Evolutionary conservation across 2,329 filamentous ascomycete species (phyloP).

Genomic region (Cercospora beticola): DNA sequence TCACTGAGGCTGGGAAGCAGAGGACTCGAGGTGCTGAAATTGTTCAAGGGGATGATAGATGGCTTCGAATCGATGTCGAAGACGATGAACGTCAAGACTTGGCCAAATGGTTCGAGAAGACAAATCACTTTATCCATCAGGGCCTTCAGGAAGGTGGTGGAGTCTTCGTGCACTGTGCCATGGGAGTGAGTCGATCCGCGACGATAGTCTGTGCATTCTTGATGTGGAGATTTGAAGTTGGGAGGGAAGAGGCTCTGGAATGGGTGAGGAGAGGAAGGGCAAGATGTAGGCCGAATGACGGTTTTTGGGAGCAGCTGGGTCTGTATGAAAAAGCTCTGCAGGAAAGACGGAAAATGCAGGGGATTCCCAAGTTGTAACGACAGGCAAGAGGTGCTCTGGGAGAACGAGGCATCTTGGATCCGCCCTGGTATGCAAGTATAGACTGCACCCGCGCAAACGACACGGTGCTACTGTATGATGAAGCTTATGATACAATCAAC

Average conservation of each 20-base stretch:
- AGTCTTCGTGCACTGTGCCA: constrained; percentile 75
- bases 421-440: not conserved
- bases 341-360: constrained; percentile 25
- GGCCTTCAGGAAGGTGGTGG: constrained; percentile 61
- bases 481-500: constrained; percentile 5
- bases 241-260: constrained; percentile 62
- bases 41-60: constrained; percentile 9
- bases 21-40: not conserved
- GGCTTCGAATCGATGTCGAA: constrained; percentile 66
- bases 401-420: not conserved
- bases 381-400: not conserved
- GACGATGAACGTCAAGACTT: constrained; percentile 86
- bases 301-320: constrained; percentile 83
- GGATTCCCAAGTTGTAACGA: not conserved
- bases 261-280: constrained; percentile 68
- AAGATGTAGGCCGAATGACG: constrained; percentile 79
- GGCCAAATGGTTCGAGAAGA: constrained; percentile 67
- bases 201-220: constrained; percentile 80
- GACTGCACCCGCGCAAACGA: not conserved
- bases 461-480: not conserved
- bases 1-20: not conserved
- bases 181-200: constrained; percentile 90
- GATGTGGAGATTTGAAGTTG: constrained; percentile 56
- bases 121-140: constrained; percentile 74
- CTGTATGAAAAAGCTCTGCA: constrained; percentile 75